phyloP scores from a whole-genome alignment of 2,329 filamentous ascomycete genomes.

The Trichoderma koningii region DNA sequence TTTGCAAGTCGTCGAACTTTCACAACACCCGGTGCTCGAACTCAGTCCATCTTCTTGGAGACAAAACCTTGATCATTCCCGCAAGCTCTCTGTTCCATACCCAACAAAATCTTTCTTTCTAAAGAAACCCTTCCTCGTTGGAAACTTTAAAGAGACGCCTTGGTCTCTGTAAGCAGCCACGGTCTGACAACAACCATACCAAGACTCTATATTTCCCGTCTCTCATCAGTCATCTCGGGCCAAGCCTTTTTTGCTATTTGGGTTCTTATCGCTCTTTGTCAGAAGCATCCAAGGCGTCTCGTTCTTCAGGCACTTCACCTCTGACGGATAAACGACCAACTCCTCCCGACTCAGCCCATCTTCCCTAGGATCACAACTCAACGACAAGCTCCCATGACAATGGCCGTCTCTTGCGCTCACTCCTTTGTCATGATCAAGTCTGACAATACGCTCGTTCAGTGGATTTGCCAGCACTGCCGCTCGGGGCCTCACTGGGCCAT shows the following conservation, averaged over 20 bases:
- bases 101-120: neutral
- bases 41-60: neutral
- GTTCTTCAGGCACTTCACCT: neutral
- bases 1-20: neutral
- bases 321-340: neutral
- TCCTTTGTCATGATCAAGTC: constrained; percentile 68
- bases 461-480: constrained; percentile 65
- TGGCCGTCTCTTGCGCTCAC: constrained; percentile 61
- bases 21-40: neutral
- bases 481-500: constrained; percentile 68
- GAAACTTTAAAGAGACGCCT: constrained; percentile 15
- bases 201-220: neutral
- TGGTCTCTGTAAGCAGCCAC: constrained; percentile 24
- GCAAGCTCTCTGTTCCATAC: neutral
- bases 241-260: neutral
- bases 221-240: neutral
- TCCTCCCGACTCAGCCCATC: neutral
- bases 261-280: neutral
- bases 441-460: constrained; percentile 65
- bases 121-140: neutral
- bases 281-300: neutral
- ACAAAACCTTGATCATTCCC: neutral
- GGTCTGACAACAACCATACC: constrained; percentile 10
- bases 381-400: constrained; percentile 35
- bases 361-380: neutral